Conservation (phyloP, 2,329 filamentous ascomycete species). For the Calonectria pseudoreteaudii region DNA sequence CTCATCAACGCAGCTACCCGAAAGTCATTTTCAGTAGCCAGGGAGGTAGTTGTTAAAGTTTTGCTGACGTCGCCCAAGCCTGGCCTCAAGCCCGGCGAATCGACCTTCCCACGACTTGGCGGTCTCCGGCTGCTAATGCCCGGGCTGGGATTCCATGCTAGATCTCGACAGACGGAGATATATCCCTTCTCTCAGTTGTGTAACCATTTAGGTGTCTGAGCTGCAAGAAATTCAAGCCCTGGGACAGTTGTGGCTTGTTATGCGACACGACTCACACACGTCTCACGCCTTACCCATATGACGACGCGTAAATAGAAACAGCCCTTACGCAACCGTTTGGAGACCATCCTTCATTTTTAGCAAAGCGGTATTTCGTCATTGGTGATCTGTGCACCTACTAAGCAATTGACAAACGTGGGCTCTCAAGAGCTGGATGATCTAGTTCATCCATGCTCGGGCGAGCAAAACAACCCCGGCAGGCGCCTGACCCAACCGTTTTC, state of each 20-base stretch:
- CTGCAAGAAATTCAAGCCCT: not conserved
- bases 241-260: not conserved
- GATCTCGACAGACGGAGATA: conserved; percentile 20
- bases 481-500: not conserved
- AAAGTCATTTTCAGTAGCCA: not conserved
- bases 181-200: not conserved
- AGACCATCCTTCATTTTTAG: not conserved
- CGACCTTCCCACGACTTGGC: conserved; percentile 4
- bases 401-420: not conserved
- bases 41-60: not conserved
- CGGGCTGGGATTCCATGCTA: not conserved
- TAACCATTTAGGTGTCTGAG: not conserved
- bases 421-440: not conserved
- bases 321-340: not conserved
- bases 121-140: conserved; percentile 1
- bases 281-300: not conserved
- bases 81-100: not conserved
- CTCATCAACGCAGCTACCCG: not conserved
- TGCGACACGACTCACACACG: not conserved
- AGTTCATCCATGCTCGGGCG: not conserved
- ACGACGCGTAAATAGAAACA: not conserved
- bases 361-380: conserved; percentile 4
- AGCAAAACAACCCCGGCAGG: not conserved
- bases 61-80: not conserved
- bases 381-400: conserved; percentile 5